A percentile compares a stretch with the other conserved stretches of the same genome.
phyloP scores from a whole-genome alignment of 352 stramenopile genomes.

The Globisporangium ultimum region DNA sequence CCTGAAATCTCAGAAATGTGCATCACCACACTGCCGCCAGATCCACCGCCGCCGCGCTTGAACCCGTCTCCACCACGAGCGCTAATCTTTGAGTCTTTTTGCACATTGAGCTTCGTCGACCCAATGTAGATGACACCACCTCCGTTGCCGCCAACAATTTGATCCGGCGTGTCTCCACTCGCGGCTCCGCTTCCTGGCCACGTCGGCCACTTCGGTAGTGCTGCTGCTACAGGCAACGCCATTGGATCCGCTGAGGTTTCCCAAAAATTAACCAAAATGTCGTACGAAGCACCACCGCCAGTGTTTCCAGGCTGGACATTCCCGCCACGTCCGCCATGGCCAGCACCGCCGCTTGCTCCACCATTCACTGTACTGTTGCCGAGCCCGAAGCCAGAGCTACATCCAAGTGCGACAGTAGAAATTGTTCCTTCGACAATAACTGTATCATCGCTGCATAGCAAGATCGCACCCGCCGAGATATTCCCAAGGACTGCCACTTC shows the following conservation, averaged over 20 bases:
- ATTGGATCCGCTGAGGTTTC: background rate
- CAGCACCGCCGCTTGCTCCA: slow-evolving; percentile 58
- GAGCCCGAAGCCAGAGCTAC: slow-evolving; percentile 41
- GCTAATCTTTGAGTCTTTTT: slow-evolving; percentile 39
- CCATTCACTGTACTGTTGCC: slow-evolving; percentile 46
- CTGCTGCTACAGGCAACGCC: background rate
- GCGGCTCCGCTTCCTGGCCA: slow-evolving; percentile 65
- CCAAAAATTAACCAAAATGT: slow-evolving; percentile 17
- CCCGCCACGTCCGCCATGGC: slow-evolving; percentile 61
- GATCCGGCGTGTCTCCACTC: slow-evolving; percentile 44
- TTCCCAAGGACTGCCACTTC: slow-evolving; percentile 36
- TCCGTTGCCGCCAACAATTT: slow-evolving; percentile 58
- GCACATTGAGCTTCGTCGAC: slow-evolving; percentile 44
- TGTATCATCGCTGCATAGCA: slow-evolving; percentile 45
- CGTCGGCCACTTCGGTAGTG: slow-evolving; percentile 35
- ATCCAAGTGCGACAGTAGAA: slow-evolving; percentile 42
- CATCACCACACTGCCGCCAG: slow-evolving; percentile 61
- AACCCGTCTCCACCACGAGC: slow-evolving; percentile 48
- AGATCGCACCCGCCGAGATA: slow-evolving; percentile 50
- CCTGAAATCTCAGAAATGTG: slow-evolving; percentile 60
- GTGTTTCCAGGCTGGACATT: slow-evolving; percentile 53
- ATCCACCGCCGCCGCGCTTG: slow-evolving; percentile 65
- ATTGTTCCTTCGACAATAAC: slow-evolving; percentile 37
- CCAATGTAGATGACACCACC: slow-evolving; percentile 73
- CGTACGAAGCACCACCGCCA: slow-evolving; percentile 42